Percentiles rank a stretch among this genome's conserved stretches.
Evolutionary conservation across 2,329 filamentous ascomycete genomes (phyloP).

Genomic region (Claviceps sp.): DNA sequence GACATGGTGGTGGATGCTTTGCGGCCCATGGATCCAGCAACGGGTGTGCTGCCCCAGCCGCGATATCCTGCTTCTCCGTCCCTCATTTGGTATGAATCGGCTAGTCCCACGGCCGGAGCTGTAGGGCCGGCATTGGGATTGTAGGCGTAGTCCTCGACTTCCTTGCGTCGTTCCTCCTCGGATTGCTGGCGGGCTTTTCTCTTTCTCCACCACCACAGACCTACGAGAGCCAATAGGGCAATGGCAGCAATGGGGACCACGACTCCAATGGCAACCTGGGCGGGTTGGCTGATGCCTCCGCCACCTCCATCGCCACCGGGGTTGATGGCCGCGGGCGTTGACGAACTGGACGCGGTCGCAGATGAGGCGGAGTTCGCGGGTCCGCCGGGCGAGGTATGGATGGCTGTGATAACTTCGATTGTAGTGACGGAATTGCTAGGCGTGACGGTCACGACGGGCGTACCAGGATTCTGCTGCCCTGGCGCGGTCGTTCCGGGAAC

Average conservation of each 20-base stretch:
- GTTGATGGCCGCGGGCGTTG: slow-evolving; percentile 17
- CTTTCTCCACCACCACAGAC: slow-evolving; percentile 76
- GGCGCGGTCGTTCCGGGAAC: slow-evolving; percentile 4
- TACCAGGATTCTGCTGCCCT: slow-evolving; percentile 6
- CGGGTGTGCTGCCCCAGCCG: slow-evolving; percentile 78
- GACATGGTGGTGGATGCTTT: slow-evolving; percentile 87
- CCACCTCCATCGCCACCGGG: slow-evolving; percentile 16
- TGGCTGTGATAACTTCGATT: slow-evolving; percentile 15
- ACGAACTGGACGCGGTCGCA: slow-evolving; percentile 8
- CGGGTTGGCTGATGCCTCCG: slow-evolving; percentile 42
- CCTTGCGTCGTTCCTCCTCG: slow-evolving; percentile 81
- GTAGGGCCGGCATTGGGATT: slow-evolving; percentile 95
- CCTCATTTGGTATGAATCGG: slow-evolving; percentile 56
- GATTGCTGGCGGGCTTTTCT: slow-evolving; percentile 74
- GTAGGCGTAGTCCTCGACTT: slow-evolving; percentile 93
- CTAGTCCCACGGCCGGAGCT: slow-evolving; percentile 37
- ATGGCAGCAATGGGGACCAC: slow-evolving; percentile 87
- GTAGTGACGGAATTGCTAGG: slow-evolving; percentile 8
- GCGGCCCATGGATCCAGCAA: slow-evolving; percentile 53
- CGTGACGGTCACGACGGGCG: slow-evolving; percentile 14
- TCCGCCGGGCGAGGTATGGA: slow-evolving; percentile 8
- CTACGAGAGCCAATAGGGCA: slow-evolving; percentile 61
- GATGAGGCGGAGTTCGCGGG: slow-evolving; percentile 5
- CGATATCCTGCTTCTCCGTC: slow-evolving; percentile 70
- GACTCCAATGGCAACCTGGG: slow-evolving; percentile 81